A percentile compares a stretch with the other conserved stretches of the same genome.
These are phyloP conservation scores for Globisporangium middletonii DNA, from an alignment of 352 stramenopile genomes.

Conservation along the genomic window DNA sequence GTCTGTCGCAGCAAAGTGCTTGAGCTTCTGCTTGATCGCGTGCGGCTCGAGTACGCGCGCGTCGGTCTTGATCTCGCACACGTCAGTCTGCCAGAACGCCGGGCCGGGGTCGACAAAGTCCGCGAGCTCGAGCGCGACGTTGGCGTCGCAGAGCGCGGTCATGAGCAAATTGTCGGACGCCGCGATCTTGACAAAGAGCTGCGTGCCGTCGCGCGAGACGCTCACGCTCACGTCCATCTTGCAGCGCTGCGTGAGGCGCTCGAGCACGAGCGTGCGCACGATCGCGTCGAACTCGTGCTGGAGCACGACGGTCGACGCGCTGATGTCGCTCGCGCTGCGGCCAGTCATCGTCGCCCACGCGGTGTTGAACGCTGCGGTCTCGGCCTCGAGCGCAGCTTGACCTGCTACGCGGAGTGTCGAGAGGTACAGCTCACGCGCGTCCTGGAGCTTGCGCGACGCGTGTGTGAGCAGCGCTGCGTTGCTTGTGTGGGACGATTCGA, in stretches of 20 bases:
- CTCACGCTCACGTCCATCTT: conserved; percentile 58
- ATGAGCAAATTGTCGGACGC: conserved; percentile 64
- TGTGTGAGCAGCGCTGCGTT: neutral
- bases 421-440: conserved; percentile 20
- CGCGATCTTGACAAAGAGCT: conserved; percentile 42
- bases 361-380: conserved; percentile 17
- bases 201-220: conserved; percentile 36
- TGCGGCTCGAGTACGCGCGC: conserved; percentile 34
- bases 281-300: conserved; percentile 57
- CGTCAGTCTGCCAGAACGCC: conserved; percentile 37
- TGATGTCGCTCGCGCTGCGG: neutral
- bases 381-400: conserved; percentile 2
- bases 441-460: conserved; percentile 10
- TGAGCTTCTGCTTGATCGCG: conserved; percentile 52
- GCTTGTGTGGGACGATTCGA: neutral
- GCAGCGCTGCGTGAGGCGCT: conserved; percentile 35
- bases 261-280: conserved; percentile 46
- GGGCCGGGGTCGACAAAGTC: conserved; percentile 51
- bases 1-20: conserved; percentile 26
- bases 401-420: conserved; percentile 14
- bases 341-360: conserved; percentile 21
- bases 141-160: conserved; percentile 38
- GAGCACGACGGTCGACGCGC: conserved; percentile 14
- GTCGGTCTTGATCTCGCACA: conserved; percentile 39
- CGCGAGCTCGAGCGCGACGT: conserved; percentile 49